Conservation (phyloP, 768 basidiomycete species). For the Lactarius pseudohatsudake region DNA sequence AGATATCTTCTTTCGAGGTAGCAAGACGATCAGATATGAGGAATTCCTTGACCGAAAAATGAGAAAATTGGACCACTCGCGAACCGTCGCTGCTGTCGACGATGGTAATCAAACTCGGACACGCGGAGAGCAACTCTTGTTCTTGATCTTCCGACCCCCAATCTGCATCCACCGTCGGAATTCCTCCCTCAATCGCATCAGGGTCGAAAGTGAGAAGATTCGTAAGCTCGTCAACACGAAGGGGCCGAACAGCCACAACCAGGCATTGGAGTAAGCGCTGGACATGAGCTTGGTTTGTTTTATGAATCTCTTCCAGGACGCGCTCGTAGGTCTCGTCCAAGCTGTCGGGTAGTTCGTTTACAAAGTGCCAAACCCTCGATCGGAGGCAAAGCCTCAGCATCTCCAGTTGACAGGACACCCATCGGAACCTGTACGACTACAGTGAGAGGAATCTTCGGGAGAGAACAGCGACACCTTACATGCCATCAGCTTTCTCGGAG, state of each 20-base stretch:
- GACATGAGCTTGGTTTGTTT: neutral
- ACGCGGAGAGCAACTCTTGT: neutral
- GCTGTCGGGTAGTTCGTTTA: no score
- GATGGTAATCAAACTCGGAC: neutral
- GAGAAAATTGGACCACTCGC: neutral
- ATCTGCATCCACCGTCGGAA: neutral
- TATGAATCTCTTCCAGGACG: neutral
- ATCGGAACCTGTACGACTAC: neutral
- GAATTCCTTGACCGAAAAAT: no score
- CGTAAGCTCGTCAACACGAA: neutral
- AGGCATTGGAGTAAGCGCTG: neutral
- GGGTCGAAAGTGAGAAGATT: neutral
- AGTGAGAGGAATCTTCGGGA: neutral
- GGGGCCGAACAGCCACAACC: neutral
- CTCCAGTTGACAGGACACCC: neutral
- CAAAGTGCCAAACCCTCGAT: no score
- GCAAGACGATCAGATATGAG: no score
- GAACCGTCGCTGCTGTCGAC: fast-evolving
- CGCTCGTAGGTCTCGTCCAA: no score
- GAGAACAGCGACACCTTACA: neutral
- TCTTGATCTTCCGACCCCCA: neutral
- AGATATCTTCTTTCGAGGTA: no score
- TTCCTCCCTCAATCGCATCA: neutral
- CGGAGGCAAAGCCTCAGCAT: no score
- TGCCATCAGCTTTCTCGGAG: neutral